Evolutionary conservation across 1,139 yeast genomes (phyloP).

Genomic region (Taphrina confusa): DNA sequence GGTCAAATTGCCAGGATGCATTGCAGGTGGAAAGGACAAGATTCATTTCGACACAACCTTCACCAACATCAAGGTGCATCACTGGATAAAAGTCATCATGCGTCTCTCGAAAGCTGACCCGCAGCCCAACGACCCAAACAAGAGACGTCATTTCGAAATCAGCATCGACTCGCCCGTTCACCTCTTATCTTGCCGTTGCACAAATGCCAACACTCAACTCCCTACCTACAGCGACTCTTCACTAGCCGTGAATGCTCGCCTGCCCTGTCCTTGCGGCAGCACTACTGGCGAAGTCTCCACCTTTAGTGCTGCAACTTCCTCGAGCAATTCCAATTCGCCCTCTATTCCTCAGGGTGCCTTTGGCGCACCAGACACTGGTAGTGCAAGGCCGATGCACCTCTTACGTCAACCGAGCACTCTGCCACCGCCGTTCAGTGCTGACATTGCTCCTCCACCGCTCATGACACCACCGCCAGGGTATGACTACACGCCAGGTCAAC

Average conservation of each 20-base stretch:
- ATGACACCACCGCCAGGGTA: slow-evolving; percentile 43
- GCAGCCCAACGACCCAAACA: slow-evolving; percentile 53
- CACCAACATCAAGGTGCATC: slow-evolving; percentile 77
- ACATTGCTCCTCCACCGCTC: slow-evolving; percentile 48
- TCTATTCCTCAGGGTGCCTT: slow-evolving; percentile 36
- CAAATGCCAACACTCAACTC: slow-evolving; percentile 46
- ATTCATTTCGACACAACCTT: slow-evolving; percentile 83
- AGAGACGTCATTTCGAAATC: slow-evolving; percentile 83
- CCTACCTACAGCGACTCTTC: slow-evolving; percentile 47
- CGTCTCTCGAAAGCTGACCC: slow-evolving; percentile 65
- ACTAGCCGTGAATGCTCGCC: slow-evolving; percentile 39
- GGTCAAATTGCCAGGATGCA: slow-evolving; percentile 69
- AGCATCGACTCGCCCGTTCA: slow-evolving; percentile 90
- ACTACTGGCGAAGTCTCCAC: slow-evolving; percentile 28
- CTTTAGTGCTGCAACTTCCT: not conserved
- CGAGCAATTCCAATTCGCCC: not conserved
- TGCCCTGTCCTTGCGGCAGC: slow-evolving; percentile 42
- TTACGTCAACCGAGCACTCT: slow-evolving; percentile 51
- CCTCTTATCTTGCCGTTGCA: slow-evolving; percentile 56
- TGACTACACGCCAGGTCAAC: slow-evolving; percentile 37
- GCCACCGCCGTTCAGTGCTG: slow-evolving; percentile 53
- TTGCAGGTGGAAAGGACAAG: slow-evolving; percentile 48
- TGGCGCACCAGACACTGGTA: slow-evolving; percentile 30
- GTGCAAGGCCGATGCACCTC: slow-evolving; percentile 49
- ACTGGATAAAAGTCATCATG: slow-evolving; percentile 87